Evolutionary conservation across 148 eudicot species (phyloP).

Genomic region (Arbutus unedo): DNA sequence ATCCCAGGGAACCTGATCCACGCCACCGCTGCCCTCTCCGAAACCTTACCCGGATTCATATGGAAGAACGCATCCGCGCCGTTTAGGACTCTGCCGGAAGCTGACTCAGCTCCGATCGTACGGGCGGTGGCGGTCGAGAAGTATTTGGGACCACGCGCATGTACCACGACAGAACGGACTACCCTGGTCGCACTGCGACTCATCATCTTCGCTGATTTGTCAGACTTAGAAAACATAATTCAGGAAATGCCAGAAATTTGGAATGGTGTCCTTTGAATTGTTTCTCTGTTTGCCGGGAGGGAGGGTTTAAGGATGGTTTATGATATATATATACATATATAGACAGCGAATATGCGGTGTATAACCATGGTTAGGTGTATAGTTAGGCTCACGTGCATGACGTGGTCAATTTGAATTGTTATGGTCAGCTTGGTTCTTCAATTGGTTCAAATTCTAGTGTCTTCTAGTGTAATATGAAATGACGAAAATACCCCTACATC

Average conservation of each 20-base stretch:
- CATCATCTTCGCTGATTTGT: constrained; percentile 39
- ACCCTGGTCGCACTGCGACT: constrained; percentile 47
- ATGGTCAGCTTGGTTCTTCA: neutral
- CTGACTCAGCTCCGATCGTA: neutral
- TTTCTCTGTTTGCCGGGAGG: neutral
- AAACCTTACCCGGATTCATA: constrained; percentile 16
- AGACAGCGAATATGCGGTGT: too few species aligned
- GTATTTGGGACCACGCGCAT: constrained; percentile 34
- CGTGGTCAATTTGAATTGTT: neutral
- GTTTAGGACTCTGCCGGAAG: neutral
- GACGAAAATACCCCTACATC: neutral
- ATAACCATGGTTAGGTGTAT: neutral
- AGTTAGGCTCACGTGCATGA: neutral
- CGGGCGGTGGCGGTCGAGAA: constrained; percentile 29
- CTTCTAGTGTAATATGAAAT: neutral
- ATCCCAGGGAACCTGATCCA: constrained; percentile 30
- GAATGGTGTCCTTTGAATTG: neutral
- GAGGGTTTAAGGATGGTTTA: neutral
- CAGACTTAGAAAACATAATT: neutral
- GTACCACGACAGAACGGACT: constrained; percentile 31
- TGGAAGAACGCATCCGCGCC: neutral
- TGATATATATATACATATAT: neutral
- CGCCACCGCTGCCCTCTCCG: constrained; percentile 23
- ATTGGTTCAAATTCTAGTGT: neutral
- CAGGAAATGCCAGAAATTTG: neutral